A percentile compares a stretch with the other conserved stretches of the same genome.
Evolutionary conservation across 2,329 filamentous ascomycete species (phyloP).

Genomic region (Nemania serpens): DNA sequence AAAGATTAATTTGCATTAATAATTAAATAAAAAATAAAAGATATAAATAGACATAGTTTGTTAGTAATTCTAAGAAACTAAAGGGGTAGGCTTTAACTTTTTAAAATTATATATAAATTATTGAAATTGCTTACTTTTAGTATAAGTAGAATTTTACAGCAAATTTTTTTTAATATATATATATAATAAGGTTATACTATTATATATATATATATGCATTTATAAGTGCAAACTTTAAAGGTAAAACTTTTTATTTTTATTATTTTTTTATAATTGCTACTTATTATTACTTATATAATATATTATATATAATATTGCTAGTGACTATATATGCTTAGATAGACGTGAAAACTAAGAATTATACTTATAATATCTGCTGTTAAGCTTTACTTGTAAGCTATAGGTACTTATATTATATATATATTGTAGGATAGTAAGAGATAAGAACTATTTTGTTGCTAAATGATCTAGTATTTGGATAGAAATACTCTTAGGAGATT

Average conservation of each 20-base stretch:
- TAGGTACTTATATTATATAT: neutral
- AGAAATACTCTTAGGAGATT: neutral
- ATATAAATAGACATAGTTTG: neutral
- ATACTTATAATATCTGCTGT: neutral
- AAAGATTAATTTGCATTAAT: neutral
- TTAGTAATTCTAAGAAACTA: neutral
- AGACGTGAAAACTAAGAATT: neutral
- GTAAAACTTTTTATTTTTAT: no score
- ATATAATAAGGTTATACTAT: neutral
- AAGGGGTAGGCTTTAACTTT: neutral
- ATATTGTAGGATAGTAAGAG: slow-evolving; percentile 1
- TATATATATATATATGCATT: neutral
- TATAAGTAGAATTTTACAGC: neutral
- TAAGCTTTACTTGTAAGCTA: neutral
- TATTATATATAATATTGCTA: neutral
- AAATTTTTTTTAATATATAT: neutral
- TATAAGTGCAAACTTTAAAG: no score
- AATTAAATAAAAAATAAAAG: neutral
- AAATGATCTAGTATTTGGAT: neutral
- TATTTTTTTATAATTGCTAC: neutral
- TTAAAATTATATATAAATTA: slow-evolving; percentile 3
- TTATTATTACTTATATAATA: neutral
- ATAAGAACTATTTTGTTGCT: neutral
- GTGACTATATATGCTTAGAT: neutral
- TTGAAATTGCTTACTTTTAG: neutral